Base-by-base conservation (phyloP, 2,329 filamentous ascomycete species). In the Cadophora sp. region DNA sequence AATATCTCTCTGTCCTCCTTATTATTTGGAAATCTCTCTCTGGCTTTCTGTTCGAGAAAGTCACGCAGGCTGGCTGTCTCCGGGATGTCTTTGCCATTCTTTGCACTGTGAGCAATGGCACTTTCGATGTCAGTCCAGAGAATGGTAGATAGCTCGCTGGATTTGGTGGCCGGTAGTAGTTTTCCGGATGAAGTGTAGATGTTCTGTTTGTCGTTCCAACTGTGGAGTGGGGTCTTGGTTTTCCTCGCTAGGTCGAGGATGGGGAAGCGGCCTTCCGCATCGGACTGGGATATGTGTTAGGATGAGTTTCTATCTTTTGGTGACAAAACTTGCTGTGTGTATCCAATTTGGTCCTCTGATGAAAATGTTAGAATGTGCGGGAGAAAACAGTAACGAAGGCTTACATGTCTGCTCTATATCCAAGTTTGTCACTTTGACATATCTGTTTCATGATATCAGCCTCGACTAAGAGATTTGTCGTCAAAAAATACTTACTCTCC, bases 61-160 rank as follows among this genome's bases (percentile, higher is more conserved):
- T 87, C 81, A 69, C 83, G 83, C 56, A 88, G 76, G 67, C 86
- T 84, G n/a, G 77, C 76, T 0, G 82, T 76, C 1, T 81, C 77
- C 4, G 82, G 79, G 63, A 89, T 89, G 0, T 78, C 79, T 7
- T 81, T 79, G 5, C 80, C 79, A 29, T 85, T 79, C 67, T 84
- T 76, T 29, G 84, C 83, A 37, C 86, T 87, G 71, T 87, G 77
- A 43, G 81, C 79, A 78, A 87, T 87, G 0, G 84, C 85, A 48
- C 83, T 77, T 19, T 82, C 81, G 34, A 88, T 84, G 31, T 86
- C 84, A 4, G 76, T 77, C 86, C 86, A 88, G 19, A 87, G 78
- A 4, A 81, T 70, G 31, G 80, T 78, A 4, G 77, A 71, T 19
- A 78, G 66, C 34, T 75, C 71, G 19, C 75, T 72, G n/a, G 75